These are phyloP conservation scores for Brassica napus DNA, from an alignment of 345 rosid species.

Conservation along the genomic window Da-Ae NC_063447.1:45253001-45253500, in stretches of 20 bases:
- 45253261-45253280: conserved; percentile 27
- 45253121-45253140: conserved; percentile 23
- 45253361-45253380: conserved; percentile 30
- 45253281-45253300: conserved; percentile 32
- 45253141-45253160: conserved; percentile 9
- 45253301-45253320: conserved; percentile 39
- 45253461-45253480: conserved; percentile 36
- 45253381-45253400: conserved; percentile 40
- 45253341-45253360: conserved; percentile 74
- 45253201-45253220: conserved; percentile 38
- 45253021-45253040: conserved; percentile 42
- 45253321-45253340: conserved; percentile 61
- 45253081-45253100: conserved; percentile 43
- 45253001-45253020: conserved; percentile 38
- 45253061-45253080: conserved; percentile 53
- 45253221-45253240: conserved; percentile 59
- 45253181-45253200: conserved; percentile 18
- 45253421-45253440: conserved; percentile 70
- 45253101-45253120: neutral
- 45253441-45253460: conserved; percentile 48
- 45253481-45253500: conserved; percentile 40
- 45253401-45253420: conserved; percentile 59
- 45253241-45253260: conserved; percentile 49
- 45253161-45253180: conserved; percentile 5
- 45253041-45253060: conserved; percentile 35